Base-by-base conservation (phyloP, 345 rosid species). In the Noccaea caerulescens region DNA sequence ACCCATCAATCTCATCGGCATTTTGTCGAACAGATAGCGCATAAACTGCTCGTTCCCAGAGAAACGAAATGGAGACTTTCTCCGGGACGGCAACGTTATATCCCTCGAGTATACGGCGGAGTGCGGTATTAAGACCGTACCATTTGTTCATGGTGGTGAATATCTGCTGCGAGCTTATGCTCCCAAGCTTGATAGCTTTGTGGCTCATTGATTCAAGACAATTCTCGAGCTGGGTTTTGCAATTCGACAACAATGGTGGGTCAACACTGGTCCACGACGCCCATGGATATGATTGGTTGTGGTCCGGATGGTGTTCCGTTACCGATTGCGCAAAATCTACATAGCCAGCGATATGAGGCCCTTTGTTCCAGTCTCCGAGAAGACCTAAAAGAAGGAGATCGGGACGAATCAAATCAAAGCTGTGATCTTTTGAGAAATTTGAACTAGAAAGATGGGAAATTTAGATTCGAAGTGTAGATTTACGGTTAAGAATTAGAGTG, bases 151-250 rank as follows among this genome's bases (percentile, higher is more conserved):
- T 85, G 11, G 92, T 80, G 6, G 86, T 27, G 76, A 90, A 95
- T 4, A 92, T 84, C 69, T 95, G 97, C 54, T 80, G 85, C 16
- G 99, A 87, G 70, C 86, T 86, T 11, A 95, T 83, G 43, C 81
- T 55, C 20, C 99, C 98, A 2, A 85, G 86, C 75, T 80, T 84
- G 41, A 95, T 76, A 23, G 88, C 97, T 75, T 71, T 80, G 16
- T 87, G 70, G 37, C 82, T 89, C 92, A 95, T 85, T 0, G 97
- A 86, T 80, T 95, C 98, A 4, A 92, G 96, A 76, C 98, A 95
- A 23, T 60, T 74, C 73, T 95, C 99, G 60, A 94, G 87, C 84
- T 90, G 99, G 82, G 75, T 74, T 82, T 77, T 78, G 81, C 92
- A 88, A 60, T 56, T 67, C 1, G 87, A 71, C 43, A 95, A 76